Percentiles rank a stretch among this genome's conserved stretches.
Conservation (phyloP, 768 basidiomycete species). For the Suillus plorans region DNA sequence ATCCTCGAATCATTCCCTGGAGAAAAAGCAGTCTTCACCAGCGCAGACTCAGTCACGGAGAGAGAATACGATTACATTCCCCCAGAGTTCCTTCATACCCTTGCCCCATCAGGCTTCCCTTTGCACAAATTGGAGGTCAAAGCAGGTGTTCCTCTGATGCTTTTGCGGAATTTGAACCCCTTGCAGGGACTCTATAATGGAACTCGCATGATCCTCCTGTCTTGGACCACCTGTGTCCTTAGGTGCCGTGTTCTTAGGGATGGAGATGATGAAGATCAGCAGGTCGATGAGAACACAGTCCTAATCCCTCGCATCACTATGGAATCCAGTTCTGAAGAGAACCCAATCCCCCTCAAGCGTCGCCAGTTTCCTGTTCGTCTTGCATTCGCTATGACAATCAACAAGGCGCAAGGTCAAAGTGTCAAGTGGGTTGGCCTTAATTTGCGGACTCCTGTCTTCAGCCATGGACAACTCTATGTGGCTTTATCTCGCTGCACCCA, state of each 20-base stretch:
- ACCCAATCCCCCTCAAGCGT: slow-evolving; percentile 21
- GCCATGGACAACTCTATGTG: too few species aligned
- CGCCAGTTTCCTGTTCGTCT: slow-evolving; percentile 27
- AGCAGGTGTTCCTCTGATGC: slow-evolving; percentile 37
- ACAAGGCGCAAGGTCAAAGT: too few species aligned
- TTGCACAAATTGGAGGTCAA: slow-evolving; percentile 35
- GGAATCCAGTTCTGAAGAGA: slow-evolving; percentile 15
- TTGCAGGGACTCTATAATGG: slow-evolving; percentile 41
- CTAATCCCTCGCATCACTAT: slow-evolving; percentile 32
- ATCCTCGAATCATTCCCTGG: slow-evolving; percentile 26
- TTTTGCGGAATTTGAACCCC: slow-evolving; percentile 44
- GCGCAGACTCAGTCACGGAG: slow-evolving; percentile 30
- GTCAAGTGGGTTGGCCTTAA: too few species aligned
- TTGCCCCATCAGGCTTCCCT: slow-evolving; percentile 41
- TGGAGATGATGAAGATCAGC: slow-evolving; percentile 14
- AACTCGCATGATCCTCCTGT: slow-evolving; percentile 20
- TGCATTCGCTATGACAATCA: too few species aligned
- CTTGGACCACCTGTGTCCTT: slow-evolving; percentile 23
- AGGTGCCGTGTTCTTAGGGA: slow-evolving; percentile 26
- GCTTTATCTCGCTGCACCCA: too few species aligned
- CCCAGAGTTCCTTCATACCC: slow-evolving; percentile 38
- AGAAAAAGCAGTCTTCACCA: slow-evolving; percentile 19
- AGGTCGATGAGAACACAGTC: slow-evolving; percentile 16
- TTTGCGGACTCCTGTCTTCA: too few species aligned
- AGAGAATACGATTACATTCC: slow-evolving; percentile 27